Base-by-base conservation (phyloP, 2,329 filamentous ascomycete genomes). In the Penicillium brasilianum region DNA sequence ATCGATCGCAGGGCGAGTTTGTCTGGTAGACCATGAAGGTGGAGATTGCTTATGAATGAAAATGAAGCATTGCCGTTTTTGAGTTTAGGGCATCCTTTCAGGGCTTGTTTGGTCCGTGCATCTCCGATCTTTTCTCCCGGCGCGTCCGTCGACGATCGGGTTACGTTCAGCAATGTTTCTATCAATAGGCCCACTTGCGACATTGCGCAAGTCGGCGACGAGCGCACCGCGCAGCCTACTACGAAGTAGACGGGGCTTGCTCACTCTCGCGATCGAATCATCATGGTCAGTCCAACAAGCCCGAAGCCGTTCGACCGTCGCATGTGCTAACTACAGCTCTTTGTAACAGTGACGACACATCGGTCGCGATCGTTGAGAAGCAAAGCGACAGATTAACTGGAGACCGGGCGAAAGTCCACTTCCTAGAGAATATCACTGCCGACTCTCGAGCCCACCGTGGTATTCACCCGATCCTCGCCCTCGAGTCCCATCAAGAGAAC, bases 341-440 rank as follows among this genome's bases (percentile, higher is more conserved):
- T 30, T 53, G 36, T 28, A 56, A 49, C 52, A 82, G 94, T 83
- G 94, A 98, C 78, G 94, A 98, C 80, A 97, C 93, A 0, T 93
- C 90, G 60, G 93, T 97, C 20, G 90, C 94, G 32, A 78, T 98
- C 51, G 83, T 97, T 41, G 86, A 91, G 57, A 89, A 87, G 68
- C 70, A 77, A 32, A 64, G 28, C 18, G 55, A 59, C 11, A 39
- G 37, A 5, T 66, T 54, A 0, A 32, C 39, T 10, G 46, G 60
- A 34, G 50, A 37, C 14, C 58, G 76, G 50, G 87, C 89, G 10
- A 81, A 78, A 6, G 83, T 96, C 2, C 87, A 90, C 68, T 96
- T 92, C 80, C 89, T 97, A 74, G 83, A 89, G 69, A 95, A 91
- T 70, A 78, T 94, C 64, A 96, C 93, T 0, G 90, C 91, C 5